A percentile compares a stretch with the other conserved stretches of the same genome.
Conservation (phyloP, 306 rosid species). For the Benincasa hispida region DNA sequence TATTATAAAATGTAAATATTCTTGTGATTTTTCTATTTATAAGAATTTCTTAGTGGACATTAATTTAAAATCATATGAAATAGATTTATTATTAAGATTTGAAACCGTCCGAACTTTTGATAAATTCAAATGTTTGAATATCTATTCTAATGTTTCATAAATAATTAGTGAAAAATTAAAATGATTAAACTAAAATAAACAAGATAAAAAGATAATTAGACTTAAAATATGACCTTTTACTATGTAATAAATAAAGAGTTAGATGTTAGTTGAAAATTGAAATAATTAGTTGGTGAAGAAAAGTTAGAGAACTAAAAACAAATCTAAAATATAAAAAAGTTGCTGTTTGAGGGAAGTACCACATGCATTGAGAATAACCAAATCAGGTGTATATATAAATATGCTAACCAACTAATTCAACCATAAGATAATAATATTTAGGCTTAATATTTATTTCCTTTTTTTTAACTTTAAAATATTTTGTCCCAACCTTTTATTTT, state of each 20-base stretch:
- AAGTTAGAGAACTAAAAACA: not conserved
- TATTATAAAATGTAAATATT: no score
- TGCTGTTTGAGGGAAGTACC: not conserved
- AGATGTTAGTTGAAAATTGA: not conserved
- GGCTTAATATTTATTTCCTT: not conserved
- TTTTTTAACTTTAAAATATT: no score
- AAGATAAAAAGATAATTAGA: not conserved
- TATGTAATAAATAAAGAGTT: not conserved
- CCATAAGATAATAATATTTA: not conserved
- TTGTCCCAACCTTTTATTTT: not conserved
- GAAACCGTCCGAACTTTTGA: no score
- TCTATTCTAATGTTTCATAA: no score
- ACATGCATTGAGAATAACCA: not conserved
- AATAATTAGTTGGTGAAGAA: not conserved
- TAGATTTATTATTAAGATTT: no score
- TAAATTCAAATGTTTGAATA: no score
- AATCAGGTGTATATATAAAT: not conserved
- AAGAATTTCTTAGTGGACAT: no score
- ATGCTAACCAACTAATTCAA: not conserved
- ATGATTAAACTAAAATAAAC: not conserved
- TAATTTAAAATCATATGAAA: no score
- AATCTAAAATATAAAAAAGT: not conserved
- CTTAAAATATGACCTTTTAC: not conserved
- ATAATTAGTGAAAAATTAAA: no score
- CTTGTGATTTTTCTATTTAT: no score